These are phyloP conservation scores for Piloderma croceum DNA, from an alignment of 768 basidiomycete species.

Conservation along the genomic window DNA sequence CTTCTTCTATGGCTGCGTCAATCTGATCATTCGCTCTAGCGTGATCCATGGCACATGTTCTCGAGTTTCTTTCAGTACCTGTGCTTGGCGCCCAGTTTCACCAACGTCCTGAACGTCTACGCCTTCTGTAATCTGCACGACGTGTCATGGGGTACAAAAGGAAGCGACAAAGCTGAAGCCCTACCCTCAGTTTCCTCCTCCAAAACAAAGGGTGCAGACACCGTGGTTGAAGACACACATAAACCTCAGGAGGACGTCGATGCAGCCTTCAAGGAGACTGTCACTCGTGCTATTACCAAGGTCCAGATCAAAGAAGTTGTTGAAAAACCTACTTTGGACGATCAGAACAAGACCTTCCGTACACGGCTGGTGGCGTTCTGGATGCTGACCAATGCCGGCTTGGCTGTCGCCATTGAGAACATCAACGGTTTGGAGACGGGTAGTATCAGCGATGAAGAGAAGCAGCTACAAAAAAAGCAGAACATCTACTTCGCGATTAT, in stretches of 20 bases:
- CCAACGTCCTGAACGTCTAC: constrained; percentile 92
- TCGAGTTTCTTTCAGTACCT: constrained; percentile 91
- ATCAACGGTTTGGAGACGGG: constrained; percentile 55
- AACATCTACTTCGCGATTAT: constrained; percentile 72
- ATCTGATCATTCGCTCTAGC: constrained; percentile 37
- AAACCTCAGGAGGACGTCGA: constrained; percentile 86
- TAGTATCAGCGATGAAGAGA: constrained; percentile 29
- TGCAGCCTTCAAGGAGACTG: constrained; percentile 86
- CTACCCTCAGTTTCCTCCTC: constrained; percentile 85
- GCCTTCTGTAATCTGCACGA: constrained; percentile 97
- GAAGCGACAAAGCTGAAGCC: constrained; percentile 89
- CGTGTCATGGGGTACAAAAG: constrained; percentile 94
- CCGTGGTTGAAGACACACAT: constrained; percentile 82
- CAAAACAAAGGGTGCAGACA: constrained; percentile 64
- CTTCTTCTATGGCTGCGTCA: constrained; percentile 51
- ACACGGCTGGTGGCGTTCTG: constrained; percentile 80
- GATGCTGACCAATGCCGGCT: constrained; percentile 68
- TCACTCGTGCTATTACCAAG: constrained; percentile 80
- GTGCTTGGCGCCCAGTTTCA: constrained; percentile 87
- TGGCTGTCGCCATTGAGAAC: constrained; percentile 74
- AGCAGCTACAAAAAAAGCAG: constrained; percentile 39
- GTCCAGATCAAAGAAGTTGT: constrained; percentile 54
- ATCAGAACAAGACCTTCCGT: constrained; percentile 89
- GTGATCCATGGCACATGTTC: constrained; percentile 98
- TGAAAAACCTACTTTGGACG: constrained; percentile 83